Percentiles rank a stretch among this genome's conserved stretches.
phyloP scores from a whole-genome alignment of 1,139 yeast species.

The Debaryomyces udenii region DNA sequence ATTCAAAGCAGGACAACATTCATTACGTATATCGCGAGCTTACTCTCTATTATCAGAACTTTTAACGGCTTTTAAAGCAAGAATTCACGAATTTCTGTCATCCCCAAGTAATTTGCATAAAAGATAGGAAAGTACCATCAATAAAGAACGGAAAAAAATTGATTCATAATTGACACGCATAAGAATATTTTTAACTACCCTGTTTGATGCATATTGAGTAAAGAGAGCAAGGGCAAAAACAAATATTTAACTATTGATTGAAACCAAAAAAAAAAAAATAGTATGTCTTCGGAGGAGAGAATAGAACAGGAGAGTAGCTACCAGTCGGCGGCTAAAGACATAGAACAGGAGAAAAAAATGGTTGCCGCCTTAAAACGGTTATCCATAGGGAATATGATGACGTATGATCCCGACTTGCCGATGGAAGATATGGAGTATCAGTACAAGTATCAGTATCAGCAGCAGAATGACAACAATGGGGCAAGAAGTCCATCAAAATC shows the following conservation, averaged over 20 bases:
- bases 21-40: background rate
- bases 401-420: constrained; percentile 61
- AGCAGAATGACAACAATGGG: constrained; percentile 17
- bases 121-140: no score
- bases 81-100: no score
- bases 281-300: constrained; percentile 7
- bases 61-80: no score
- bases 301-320: constrained; percentile 18
- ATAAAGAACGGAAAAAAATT: background rate
- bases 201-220: constrained; percentile 4
- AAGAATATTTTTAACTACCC: background rate
- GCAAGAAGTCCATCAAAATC: constrained; percentile 7
- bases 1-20: background rate
- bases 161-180: background rate
- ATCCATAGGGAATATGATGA: constrained; percentile 58
- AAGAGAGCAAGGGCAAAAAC: background rate
- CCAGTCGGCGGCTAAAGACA: constrained; percentile 50
- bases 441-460: constrained; percentile 32
- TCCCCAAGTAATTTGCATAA: no score
- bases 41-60: background rate
- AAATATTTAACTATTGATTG: background rate
- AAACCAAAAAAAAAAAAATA: background rate
- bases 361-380: constrained; percentile 61
- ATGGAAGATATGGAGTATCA: constrained; percentile 41
- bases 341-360: constrained; percentile 60